Evolutionary conservation across 495 filamentous ascomycete genomes (phyloP), one percentile per base, ranked within the genome.

Genomic region (Ramalina intermedia): DNA sequence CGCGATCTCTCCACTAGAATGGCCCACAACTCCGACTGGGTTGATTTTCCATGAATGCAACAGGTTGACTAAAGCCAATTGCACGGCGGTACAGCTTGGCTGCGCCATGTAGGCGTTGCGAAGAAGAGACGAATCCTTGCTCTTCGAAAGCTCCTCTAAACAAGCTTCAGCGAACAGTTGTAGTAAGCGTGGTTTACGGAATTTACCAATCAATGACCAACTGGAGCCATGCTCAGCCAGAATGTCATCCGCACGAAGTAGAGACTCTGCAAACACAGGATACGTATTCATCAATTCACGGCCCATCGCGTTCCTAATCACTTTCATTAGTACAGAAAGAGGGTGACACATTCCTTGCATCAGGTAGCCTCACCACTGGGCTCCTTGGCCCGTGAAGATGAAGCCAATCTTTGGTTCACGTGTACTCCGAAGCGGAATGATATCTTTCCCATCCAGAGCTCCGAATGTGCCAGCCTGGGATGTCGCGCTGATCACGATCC

Each of bases 371-470:
- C 71, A 61, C 74, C 78, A 84, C 53, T 84, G 81, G 0, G 80
- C 79, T 14, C 81, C 81, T 53, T 85, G 81, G 4, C 81, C 81
- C 14, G 78, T 83, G 40, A 69, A 69, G 8, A 67, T n/a, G 18
- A 36, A 49, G 37, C n/a, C 29, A 7, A 47, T 43, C 4, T 43
- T 42, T 20, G 41, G 29, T 24, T 48, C 46, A 18, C n/a, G n/a
- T 6, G 12, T 11, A 14, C 23, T 14, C 14, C 26, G 26, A 12
- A 20, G 1, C 1, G 44, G 36, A 23, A 21, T 14, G 1, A 27
- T 41, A 23, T 37, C 23, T 2, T 14, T 16, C 29, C 11, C 7
- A 26, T 47, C 21, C 2, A 47, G 23, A n/a, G 1, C 17, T 21
- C 4, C n/a, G 3, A 41, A 17, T 21, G 38, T 21, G n/a, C 20